A percentile compares a stretch with the other conserved stretches of the same genome.
phyloP scores from a whole-genome alignment of 768 basidiomycete genomes.

The Clavulina sp. region DNA sequence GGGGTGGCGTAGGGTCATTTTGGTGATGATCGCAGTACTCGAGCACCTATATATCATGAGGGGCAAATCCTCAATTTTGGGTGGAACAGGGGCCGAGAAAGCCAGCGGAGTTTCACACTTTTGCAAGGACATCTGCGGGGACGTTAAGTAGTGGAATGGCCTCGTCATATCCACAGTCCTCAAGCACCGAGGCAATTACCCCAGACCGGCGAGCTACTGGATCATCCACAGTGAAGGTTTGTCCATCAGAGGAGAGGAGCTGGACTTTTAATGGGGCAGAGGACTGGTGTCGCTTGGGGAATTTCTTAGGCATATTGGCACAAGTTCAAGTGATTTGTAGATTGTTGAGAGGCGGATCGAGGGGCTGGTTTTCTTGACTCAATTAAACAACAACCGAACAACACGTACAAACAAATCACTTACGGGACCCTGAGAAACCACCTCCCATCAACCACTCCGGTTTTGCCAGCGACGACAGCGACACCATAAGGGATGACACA shows the following conservation, averaged over 20 bases:
- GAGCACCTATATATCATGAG: constrained; percentile 18
- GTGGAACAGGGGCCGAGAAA: background rate
- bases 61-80: background rate
- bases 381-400: no score
- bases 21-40: constrained; percentile 26
- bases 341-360: background rate
- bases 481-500: no score
- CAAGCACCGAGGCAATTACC: background rate
- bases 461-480: no score
- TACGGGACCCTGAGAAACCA: no score
- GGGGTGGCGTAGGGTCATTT: constrained; percentile 20
- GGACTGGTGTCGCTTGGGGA: background rate
- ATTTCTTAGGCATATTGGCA: background rate
- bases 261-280: background rate
- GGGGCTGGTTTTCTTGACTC: no score
- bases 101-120: background rate
- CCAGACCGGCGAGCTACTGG: background rate
- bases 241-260: background rate
- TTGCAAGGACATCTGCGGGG: constrained; percentile 16
- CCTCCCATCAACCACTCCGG: no score
- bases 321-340: background rate
- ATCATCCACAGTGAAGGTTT: background rate
- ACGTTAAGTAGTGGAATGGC: constrained; percentile 19
- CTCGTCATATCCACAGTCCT: constrained; percentile 2
- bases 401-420: no score